Conservation (phyloP, 257 asterid genomes). For the Przewalskia tangutica region DNA sequence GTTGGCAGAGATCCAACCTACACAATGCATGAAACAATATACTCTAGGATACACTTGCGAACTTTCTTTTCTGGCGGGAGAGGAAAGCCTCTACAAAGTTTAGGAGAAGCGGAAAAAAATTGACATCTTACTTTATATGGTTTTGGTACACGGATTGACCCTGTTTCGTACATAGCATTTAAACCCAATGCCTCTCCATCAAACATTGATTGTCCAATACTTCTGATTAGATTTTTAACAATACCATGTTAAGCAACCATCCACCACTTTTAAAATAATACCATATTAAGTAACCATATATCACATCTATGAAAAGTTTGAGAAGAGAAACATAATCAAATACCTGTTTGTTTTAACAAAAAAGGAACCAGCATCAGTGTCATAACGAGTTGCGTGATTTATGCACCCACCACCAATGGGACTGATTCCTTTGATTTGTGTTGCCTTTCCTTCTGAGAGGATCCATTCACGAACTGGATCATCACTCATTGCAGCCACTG, state of each 20-base stretch:
- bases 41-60: neutral
- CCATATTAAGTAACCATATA: neutral
- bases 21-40: constrained; percentile 5
- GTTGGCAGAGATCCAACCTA: constrained; percentile 79
- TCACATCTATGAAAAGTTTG: neutral
- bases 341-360: constrained; percentile 91
- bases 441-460: constrained; percentile 81
- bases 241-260: neutral
- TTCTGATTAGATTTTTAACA: constrained; percentile 30
- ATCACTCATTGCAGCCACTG: constrained; percentile 66
- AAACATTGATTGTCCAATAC: constrained; percentile 77
- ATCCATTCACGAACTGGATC: constrained; percentile 93
- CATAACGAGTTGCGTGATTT: constrained; percentile 65
- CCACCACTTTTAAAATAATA: neutral
- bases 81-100: neutral
- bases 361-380: constrained; percentile 78
- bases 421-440: constrained; percentile 60
- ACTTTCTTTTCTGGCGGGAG: neutral
- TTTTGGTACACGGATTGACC: constrained; percentile 75
- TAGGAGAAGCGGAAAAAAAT: neutral
- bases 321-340: neutral
- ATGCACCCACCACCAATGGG: constrained; percentile 94
- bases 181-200: constrained; percentile 96
- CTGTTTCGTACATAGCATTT: constrained; percentile 75
- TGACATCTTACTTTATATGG: constrained; percentile 54